phyloP scores from a whole-genome alignment of 2,329 filamentous ascomycete species.

The Sporothrix sp. region DNA sequence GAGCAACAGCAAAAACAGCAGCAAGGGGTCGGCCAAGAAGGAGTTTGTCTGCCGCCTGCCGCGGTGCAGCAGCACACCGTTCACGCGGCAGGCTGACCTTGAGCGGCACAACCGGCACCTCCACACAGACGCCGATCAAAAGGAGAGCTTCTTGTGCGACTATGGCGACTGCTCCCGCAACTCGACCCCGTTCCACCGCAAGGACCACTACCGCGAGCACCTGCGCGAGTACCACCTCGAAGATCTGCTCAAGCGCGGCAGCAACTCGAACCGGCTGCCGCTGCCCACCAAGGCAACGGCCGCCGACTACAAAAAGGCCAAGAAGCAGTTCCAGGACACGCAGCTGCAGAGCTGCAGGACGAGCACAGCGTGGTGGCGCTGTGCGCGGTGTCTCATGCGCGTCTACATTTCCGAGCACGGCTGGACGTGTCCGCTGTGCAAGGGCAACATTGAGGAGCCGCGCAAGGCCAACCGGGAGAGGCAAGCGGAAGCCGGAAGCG shows the following conservation, averaged over 20 bases:
- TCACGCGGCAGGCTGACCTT: slow-evolving; percentile 45
- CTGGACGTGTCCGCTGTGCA: slow-evolving; percentile 40
- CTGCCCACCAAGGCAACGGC: slow-evolving; percentile 28
- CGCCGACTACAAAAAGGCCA: neutral
- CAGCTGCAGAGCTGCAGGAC: slow-evolving; percentile 30
- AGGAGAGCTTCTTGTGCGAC: slow-evolving; percentile 40
- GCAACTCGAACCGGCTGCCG: slow-evolving; percentile 12
- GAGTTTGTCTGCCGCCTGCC: slow-evolving; percentile 29
- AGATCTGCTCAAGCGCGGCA: slow-evolving; percentile 40
- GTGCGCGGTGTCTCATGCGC: slow-evolving; percentile 40
- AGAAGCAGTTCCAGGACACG: neutral
- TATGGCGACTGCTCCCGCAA: slow-evolving; percentile 39
- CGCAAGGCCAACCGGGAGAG: slow-evolving; percentile 2
- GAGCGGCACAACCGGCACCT: slow-evolving; percentile 42
- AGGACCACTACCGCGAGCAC: slow-evolving; percentile 49
- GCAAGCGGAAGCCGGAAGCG: neutral
- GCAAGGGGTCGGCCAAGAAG: neutral
- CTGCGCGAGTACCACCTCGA: slow-evolving; percentile 46
- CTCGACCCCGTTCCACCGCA: slow-evolving; percentile 39
- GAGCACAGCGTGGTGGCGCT: slow-evolving; percentile 42
- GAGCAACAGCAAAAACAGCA: no score
- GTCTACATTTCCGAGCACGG: slow-evolving; percentile 31
- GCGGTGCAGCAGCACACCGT: slow-evolving; percentile 36
- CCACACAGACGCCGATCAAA: slow-evolving; percentile 34
- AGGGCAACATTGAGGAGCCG: slow-evolving; percentile 35